Evolutionary conservation across 2,329 filamentous ascomycete genomes (phyloP), one percentile per base, ranked within the genome.

Genomic region (Talaromyces sp.): DNA sequence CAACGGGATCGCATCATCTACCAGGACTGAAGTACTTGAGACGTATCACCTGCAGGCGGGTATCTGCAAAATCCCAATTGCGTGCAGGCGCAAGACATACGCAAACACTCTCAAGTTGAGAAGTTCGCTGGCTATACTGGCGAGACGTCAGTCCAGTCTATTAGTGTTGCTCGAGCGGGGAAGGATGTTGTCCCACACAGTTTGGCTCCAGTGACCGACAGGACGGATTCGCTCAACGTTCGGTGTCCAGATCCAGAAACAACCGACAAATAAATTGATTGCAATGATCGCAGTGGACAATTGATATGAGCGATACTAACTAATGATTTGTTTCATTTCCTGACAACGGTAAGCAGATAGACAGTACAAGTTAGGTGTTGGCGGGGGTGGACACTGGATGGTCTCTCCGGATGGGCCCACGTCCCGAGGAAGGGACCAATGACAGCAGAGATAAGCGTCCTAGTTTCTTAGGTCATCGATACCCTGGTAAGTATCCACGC

Each of bases 121-220:
- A 36, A 15, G 10, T 52, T 52, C 21, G 48, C 35, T 25, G 48
- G 48, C 48, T 52, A 2, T 51, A 37, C 4, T 39, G 10, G 33
- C 19, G 48, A 52, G 35, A 52, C 8, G 33, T 25, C 48, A 52
- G 48, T 52, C 31, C n/a, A 51, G 45, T 51, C 31, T 51, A 35
- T 36, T 4, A 11, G 48, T 31, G 48, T 51, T 13, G 48, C 31
- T 43, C 33, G 35, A 56, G 43, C 54, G 54, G 54, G 54, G 43
- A 56, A 56, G 33, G 45, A 28, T 41, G 54, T 21, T 56, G 54
- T 56, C 43, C 54, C 54, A 56, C 54, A 50, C 36, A 17, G 19
- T 19, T 33, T 52, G 48, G 48, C 48, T 39, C 48, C 48, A 36
- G 48, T 37, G 35, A 17, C 48, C 33, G 48, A 28, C 33, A 28